phyloP scores from a whole-genome alignment of 257 asterid genomes.

The Ilex asprella region DNA sequence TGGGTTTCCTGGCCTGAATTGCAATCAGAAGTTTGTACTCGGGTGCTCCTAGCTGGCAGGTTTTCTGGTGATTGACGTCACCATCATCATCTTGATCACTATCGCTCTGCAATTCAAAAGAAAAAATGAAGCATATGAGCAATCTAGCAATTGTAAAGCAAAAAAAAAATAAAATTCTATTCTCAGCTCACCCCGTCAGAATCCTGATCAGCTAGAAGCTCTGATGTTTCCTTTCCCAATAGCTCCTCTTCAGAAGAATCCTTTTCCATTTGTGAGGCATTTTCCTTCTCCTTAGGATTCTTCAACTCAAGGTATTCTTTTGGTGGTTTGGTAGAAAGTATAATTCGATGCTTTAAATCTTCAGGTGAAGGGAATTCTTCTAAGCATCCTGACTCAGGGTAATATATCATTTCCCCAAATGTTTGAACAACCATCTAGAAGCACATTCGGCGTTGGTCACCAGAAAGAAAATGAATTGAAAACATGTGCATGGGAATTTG shows the following conservation, averaged over 20 bases:
- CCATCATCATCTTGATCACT: constrained; percentile 37
- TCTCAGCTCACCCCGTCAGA: constrained; percentile 34
- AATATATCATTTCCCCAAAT: constrained; percentile 86
- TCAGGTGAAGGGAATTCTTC: constrained; percentile 89
- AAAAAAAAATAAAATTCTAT: constrained; percentile 1
- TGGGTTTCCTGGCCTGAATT: constrained; percentile 79
- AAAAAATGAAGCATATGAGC: background rate
- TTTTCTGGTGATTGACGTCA: constrained; percentile 24
- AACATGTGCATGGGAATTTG: background rate
- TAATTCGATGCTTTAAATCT: constrained; percentile 51
- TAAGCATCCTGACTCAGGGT: constrained; percentile 46
- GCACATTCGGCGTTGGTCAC: constrained; percentile 2
- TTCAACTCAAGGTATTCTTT: constrained; percentile 68
- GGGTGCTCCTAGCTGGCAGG: constrained; percentile 37
- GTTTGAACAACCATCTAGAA: constrained; percentile 63
- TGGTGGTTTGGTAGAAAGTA: constrained; percentile 93
- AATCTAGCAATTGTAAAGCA: background rate
- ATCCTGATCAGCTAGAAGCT: constrained; percentile 16
- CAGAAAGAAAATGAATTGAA: background rate
- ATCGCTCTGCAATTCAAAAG: constrained; percentile 23
- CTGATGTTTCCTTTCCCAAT: constrained; percentile 13
- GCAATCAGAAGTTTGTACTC: constrained; percentile 62
- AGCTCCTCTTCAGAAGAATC: constrained; percentile 51
- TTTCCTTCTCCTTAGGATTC: constrained; percentile 30
- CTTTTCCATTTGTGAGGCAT: constrained; percentile 36